Percentiles rank a stretch among this genome's conserved stretches.
These are phyloP conservation scores for Aspergillus viridinutans DNA, from an alignment of 2,329 filamentous ascomycete species.

Conservation along the genomic window DNA sequence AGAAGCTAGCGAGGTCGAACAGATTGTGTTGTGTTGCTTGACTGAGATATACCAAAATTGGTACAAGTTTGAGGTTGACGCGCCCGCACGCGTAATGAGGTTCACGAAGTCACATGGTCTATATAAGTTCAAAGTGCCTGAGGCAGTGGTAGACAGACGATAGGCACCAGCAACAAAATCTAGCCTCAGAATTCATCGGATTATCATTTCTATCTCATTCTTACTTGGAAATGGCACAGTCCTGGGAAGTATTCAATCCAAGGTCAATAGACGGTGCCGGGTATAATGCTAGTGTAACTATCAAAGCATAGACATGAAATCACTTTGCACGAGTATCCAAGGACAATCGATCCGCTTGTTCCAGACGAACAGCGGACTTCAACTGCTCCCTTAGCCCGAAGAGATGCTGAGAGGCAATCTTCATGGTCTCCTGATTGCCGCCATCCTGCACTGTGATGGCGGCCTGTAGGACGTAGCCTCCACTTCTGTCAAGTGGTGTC, in stretches of 20 bases:
- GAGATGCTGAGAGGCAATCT: conserved; percentile 52
- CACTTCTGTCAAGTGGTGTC: conserved; percentile 52
- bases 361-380: conserved; percentile 53
- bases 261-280: background rate
- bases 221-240: background rate
- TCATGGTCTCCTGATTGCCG: conserved; percentile 51
- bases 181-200: background rate
- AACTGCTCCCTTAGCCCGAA: conserved; percentile 52
- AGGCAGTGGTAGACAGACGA: background rate
- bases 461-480: conserved; percentile 56
- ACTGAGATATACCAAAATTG: conserved; percentile 1
- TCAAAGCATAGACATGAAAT: conserved; percentile 6
- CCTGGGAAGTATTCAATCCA: background rate
- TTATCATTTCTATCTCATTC: background rate
- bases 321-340: conserved; percentile 59
- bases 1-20: background rate
- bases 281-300: conserved; percentile 9
- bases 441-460: conserved; percentile 55
- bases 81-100: conserved; percentile 21
- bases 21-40: background rate
- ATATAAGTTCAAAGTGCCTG: background rate
- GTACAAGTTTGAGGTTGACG: conserved; percentile 14
- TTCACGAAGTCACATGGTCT: conserved; percentile 40
- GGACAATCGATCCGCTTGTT: conserved; percentile 54
- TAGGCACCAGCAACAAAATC: background rate